Base-by-base conservation (phyloP, 306 rosid genomes). In the Morella rubra region DNA sequence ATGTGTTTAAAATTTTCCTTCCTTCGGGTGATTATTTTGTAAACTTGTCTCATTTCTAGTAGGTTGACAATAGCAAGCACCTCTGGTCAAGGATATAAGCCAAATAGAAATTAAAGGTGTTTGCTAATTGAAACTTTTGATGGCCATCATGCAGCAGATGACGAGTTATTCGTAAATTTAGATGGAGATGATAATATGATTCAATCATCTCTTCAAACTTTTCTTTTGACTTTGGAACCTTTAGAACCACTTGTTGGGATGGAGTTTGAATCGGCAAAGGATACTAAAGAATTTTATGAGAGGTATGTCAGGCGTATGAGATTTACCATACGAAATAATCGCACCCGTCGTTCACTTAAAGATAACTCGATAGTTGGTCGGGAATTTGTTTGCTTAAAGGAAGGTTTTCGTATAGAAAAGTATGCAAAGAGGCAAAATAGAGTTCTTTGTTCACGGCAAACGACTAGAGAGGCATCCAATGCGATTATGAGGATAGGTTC, bases 381-480 rank as follows among this genome's bases (percentile, higher is more conserved):
- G n/a, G 79, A 75, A 65, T 75, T 75, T 75, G 79, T 75, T 75
- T 75, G 79, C 64, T 75, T 72, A 3, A 75, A 65, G 40, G 79
- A 75, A 64, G 79, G 79, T 40, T 75, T 75, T 65, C 72, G 64
- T 2, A 8, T 69, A 37, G 50, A 49, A 64, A 75, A 65, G 46
- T 51, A 37, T 64, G 79, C 72, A 18, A 64, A 50, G 20, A 24
- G 71, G 60, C n/a, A 19, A 74, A 74, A 59, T 0, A 41, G 51
- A 64, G 47, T 50, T 8, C 71, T 46, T 49, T 15, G 72, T 47
- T 75, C 78, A 62, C 58, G 61, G 12, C 72, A 16, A 16, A 50
- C 72, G 47, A 61, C 60, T 54, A 75, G 78, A 62, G 72, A 50
- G 60, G 78, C 72, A 9, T 75, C 72, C 19, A 75, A 75, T 49